These are phyloP conservation scores for Petrea volubilis DNA, from an alignment of 257 asterid species.

Conservation along the genomic window DNA sequence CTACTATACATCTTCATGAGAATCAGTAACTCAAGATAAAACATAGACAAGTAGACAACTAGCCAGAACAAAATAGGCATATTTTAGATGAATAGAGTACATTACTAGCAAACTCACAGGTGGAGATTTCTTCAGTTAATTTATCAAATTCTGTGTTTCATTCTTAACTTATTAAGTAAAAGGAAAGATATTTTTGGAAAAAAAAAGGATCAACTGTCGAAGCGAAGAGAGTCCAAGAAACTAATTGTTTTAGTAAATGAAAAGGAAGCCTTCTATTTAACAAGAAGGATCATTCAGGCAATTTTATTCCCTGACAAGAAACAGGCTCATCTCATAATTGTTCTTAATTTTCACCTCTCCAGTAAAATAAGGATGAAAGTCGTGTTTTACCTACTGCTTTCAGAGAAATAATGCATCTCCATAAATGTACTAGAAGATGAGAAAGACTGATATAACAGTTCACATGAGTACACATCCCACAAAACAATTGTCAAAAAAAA, in stretches of 20 bases:
- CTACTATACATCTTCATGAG: neutral
- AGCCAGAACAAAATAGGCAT: neutral
- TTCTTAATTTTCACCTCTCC: neutral
- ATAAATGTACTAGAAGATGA: neutral
- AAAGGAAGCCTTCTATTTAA: neutral
- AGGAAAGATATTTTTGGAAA: too few relatives aligned
- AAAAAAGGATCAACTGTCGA: neutral
- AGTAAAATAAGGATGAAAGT: neutral
- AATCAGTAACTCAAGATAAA: conserved; percentile 3
- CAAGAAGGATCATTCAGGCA: neutral
- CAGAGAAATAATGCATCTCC: neutral
- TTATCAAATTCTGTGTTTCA: neutral
- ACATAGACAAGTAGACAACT: neutral
- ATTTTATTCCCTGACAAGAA: neutral
- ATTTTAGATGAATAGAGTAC: neutral
- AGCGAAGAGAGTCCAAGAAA: neutral
- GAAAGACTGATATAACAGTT: neutral
- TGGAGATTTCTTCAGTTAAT: neutral
- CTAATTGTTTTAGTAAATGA: neutral
- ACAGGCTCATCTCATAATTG: conserved; percentile 10
- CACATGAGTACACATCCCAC: neutral
- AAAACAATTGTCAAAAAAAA: neutral
- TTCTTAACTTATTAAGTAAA: neutral
- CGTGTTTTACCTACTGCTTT: neutral
- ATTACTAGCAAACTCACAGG: neutral